Evolutionary conservation across 2,329 filamentous ascomycete genomes (phyloP).

Genomic region (Trichoderma breve): DNA sequence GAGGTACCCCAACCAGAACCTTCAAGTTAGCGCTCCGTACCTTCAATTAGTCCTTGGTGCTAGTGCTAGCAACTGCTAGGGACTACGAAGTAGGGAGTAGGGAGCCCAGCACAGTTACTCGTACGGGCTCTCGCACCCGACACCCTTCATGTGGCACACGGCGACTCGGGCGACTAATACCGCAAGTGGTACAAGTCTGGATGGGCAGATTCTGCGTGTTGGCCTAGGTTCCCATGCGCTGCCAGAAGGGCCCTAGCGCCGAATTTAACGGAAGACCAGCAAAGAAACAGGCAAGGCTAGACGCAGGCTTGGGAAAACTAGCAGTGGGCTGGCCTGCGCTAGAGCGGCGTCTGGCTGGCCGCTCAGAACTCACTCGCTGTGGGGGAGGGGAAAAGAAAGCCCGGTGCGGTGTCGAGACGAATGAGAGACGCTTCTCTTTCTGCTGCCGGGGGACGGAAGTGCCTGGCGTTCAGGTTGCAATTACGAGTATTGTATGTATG

Average conservation of each 20-base stretch:
- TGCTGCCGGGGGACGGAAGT: neutral
- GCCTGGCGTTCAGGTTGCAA: neutral
- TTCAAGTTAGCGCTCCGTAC: too few relatives aligned
- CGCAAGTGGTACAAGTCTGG: neutral
- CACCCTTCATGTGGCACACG: neutral
- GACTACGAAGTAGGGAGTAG: too few relatives aligned
- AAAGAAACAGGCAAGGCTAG: constrained; percentile 10
- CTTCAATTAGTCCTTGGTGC: neutral
- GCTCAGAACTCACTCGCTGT: constrained; percentile 7
- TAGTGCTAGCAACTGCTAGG: neutral
- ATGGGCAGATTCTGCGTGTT: neutral
- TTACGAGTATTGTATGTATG: neutral
- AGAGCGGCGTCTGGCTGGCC: constrained; percentile 4
- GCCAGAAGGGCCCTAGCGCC: constrained; percentile 17
- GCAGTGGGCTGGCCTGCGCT: constrained; percentile 1
- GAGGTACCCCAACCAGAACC: neutral
- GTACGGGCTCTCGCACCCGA: neutral
- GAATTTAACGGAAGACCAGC: neutral
- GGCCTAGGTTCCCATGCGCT: neutral
- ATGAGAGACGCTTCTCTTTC: neutral
- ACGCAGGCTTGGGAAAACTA: constrained; percentile 9
- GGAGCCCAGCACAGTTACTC: neutral
- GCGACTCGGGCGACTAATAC: neutral
- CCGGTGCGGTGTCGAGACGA: neutral
- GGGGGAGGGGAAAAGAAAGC: neutral